A percentile compares a stretch with the other conserved stretches of the same genome.
Conservation (phyloP, 2,329 filamentous ascomycete species). For the Penicillium hordei region DNA sequence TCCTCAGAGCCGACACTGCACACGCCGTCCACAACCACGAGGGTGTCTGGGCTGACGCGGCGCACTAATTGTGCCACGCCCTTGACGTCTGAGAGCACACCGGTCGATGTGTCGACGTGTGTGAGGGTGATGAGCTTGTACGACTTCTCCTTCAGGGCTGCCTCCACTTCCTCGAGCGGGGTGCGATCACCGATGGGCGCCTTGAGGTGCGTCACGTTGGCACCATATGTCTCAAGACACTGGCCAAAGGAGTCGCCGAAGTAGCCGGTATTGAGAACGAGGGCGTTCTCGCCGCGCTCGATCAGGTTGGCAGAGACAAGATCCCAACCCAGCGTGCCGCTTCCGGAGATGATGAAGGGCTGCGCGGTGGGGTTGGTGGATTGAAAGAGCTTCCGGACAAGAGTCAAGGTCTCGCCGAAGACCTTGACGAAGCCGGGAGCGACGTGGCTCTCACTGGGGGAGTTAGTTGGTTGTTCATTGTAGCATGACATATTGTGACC, state of each 20-base stretch:
- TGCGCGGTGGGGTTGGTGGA: constrained; percentile 78
- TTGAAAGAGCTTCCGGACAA: constrained; percentile 93
- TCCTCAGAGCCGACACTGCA: constrained; percentile 97
- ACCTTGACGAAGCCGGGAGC: constrained; percentile 81
- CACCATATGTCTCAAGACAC: constrained; percentile 88
- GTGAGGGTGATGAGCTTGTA: constrained; percentile 96
- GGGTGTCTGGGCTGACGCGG: constrained; percentile 82
- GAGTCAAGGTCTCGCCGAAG: constrained; percentile 85
- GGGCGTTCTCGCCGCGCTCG: constrained; percentile 83
- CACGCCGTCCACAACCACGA: constrained; percentile 91
- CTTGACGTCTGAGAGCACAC: constrained; percentile 89
- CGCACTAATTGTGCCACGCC: constrained; percentile 78
- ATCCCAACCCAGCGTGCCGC: constrained; percentile 95
- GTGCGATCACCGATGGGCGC: constrained; percentile 85
- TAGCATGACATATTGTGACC: neutral
- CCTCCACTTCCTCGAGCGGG: constrained; percentile 82
- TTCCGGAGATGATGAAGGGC: constrained; percentile 90
- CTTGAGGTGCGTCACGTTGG: constrained; percentile 83
- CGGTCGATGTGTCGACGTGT: constrained; percentile 96
- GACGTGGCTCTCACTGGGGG: constrained; percentile 83
- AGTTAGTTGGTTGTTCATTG: constrained; percentile 3
- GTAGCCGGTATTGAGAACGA: constrained; percentile 95
- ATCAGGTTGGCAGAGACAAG: constrained; percentile 89
- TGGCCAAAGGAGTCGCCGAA: constrained; percentile 94
- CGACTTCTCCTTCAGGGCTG: constrained; percentile 81